Evolutionary conservation across 805 yeast species (phyloP).

Genomic region (Naumovozyma dairenensis): DNA sequence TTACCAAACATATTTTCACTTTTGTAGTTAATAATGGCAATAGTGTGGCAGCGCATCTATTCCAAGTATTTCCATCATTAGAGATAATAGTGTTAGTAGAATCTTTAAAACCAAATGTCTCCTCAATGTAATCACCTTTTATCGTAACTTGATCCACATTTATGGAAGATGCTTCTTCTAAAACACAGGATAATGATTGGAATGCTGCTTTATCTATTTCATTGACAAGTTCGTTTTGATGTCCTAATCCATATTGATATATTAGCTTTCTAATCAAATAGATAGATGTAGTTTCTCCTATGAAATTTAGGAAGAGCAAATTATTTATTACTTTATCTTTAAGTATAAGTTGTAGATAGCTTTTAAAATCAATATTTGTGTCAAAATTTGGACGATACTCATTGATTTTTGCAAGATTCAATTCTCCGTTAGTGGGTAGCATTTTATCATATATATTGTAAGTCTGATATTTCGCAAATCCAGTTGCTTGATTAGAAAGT

Average conservation of each 20-base stretch:
- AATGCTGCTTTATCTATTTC: slow-evolving; percentile 22
- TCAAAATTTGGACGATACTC: slow-evolving; percentile 5
- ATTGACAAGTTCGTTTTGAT: slow-evolving; percentile 13
- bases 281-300: slow-evolving; percentile 12
- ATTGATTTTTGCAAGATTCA: neutral
- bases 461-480: slow-evolving; percentile 29
- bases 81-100: slow-evolving; percentile 14
- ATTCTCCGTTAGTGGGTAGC: slow-evolving; percentile 10
- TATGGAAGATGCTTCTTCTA: slow-evolving; percentile 7
- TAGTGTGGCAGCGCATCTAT: slow-evolving; percentile 30
- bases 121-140: slow-evolving; percentile 23
- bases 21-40: slow-evolving; percentile 30
- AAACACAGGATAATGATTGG: slow-evolving; percentile 13
- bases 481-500: slow-evolving; percentile 17
- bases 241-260: slow-evolving; percentile 18
- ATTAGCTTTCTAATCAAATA: slow-evolving; percentile 15
- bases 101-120: slow-evolving; percentile 16
- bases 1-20: slow-evolving; percentile 30
- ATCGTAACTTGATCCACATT: slow-evolving; percentile 5
- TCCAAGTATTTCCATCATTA: slow-evolving; percentile 28
- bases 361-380: slow-evolving; percentile 11
- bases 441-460: slow-evolving; percentile 19
- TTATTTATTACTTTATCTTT: slow-evolving; percentile 12
- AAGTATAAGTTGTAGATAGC: slow-evolving; percentile 13
- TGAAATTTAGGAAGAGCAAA: slow-evolving; percentile 16